A percentile compares a stretch with the other conserved stretches of the same genome.
These are phyloP conservation scores for Candida coquimbonensis DNA, from an alignment of 805 yeast genomes.

Conservation along the genomic window DNA sequence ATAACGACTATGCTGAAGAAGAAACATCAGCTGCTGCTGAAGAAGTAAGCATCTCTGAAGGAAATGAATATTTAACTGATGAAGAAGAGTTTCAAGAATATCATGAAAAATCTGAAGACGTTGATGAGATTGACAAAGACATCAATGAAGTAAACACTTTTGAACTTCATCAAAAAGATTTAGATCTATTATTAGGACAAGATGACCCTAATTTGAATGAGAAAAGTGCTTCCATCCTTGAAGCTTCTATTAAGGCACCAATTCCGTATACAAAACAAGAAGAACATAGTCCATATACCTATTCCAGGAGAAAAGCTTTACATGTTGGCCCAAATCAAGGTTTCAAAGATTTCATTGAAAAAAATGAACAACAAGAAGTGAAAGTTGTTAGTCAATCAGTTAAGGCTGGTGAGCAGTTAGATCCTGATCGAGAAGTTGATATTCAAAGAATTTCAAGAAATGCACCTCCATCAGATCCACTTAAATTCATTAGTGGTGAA, in stretches of 20 bases:
- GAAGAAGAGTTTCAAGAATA: background rate
- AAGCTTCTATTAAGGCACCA: background rate
- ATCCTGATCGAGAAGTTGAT: conserved; percentile 1
- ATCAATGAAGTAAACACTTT: background rate
- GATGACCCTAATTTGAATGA: background rate
- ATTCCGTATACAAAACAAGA: conserved; percentile 4
- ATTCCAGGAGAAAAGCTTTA: conserved; percentile 4
- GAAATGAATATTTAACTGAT: background rate
- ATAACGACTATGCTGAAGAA: too few species aligned
- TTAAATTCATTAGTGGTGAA: conserved; percentile 1
- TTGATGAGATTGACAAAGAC: background rate
- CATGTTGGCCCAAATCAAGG: conserved; percentile 4
- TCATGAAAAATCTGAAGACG: background rate
- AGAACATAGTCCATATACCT: conserved; percentile 17
- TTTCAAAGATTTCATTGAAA: conserved; percentile 13
- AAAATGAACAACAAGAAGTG: conserved; percentile 2
- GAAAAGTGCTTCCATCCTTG: background rate
- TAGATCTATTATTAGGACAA: background rate
- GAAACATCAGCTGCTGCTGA: too few species aligned
- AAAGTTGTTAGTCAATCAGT: conserved; percentile 13
- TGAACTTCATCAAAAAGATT: background rate
- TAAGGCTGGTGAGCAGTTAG: background rate
- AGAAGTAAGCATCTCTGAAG: background rate
- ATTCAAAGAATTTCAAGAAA: conserved; percentile 12
- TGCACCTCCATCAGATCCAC: conserved; percentile 19